These are phyloP conservation scores for Podospora pseudocomata DNA, from an alignment of 495 filamentous ascomycete species.

Conservation along the genomic window DNA sequence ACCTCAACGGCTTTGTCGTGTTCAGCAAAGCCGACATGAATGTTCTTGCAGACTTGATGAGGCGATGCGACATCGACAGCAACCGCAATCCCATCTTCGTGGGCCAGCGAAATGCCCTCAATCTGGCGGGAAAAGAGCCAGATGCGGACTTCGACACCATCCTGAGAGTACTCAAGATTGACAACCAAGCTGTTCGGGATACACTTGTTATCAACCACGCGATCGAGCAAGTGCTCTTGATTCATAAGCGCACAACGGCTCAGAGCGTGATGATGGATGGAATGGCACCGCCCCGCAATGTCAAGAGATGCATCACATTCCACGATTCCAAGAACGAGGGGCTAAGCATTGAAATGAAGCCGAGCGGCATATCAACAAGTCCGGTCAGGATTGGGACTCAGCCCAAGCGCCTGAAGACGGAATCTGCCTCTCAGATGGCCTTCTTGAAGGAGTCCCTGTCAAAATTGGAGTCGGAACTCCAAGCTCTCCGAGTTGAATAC, in stretches of 20 bases:
- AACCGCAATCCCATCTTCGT: slow-evolving; percentile 60
- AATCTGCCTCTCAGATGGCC: slow-evolving; percentile 63
- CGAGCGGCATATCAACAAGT: slow-evolving; percentile 27
- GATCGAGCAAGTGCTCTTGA: slow-evolving; percentile 81
- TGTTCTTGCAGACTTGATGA: slow-evolving; percentile 61
- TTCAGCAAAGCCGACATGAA: slow-evolving; percentile 65
- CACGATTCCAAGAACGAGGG: slow-evolving; percentile 55
- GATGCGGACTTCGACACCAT: slow-evolving; percentile 68
- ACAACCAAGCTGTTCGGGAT: slow-evolving; percentile 70
- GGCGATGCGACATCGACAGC: slow-evolving; percentile 42
- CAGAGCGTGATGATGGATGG: slow-evolving; percentile 65
- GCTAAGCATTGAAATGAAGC: slow-evolving; percentile 55
- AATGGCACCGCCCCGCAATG: slow-evolving; percentile 56
- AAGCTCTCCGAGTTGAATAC: slow-evolving; percentile 32
- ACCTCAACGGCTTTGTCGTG: slow-evolving; percentile 74
- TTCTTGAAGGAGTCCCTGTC: slow-evolving; percentile 42
- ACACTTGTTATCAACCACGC: slow-evolving; percentile 77
- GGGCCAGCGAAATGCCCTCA: slow-evolving; percentile 53
- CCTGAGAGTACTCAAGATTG: slow-evolving; percentile 74
- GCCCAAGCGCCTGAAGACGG: slow-evolving; percentile 73
- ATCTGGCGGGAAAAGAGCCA: slow-evolving; percentile 67
- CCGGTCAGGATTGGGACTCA: slow-evolving; percentile 35
- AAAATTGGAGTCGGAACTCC: slow-evolving; percentile 45
- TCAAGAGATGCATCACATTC: slow-evolving; percentile 65
- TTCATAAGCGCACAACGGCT: slow-evolving; percentile 63